Evolutionary conservation across 306 rosid species (phyloP).

Genomic region (Sechiopsis laciniata): DNA sequence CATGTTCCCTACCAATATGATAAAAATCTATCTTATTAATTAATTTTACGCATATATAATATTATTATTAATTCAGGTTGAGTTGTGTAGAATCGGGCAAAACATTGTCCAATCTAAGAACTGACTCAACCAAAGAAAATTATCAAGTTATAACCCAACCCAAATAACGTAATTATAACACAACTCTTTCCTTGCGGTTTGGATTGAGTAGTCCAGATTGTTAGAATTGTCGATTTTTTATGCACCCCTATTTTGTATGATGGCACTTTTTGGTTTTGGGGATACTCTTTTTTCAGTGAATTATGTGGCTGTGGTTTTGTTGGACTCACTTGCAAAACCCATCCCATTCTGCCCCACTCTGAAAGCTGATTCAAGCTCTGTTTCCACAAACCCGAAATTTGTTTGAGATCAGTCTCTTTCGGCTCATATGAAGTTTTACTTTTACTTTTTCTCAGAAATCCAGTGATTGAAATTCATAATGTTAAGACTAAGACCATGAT

Average conservation of each 20-base stretch:
- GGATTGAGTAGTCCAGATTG: too few species aligned
- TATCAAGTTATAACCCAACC: too few species aligned
- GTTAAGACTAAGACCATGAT: neutral
- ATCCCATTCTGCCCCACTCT: neutral
- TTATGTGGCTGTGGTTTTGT: constrained; percentile 20
- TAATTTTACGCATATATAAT: too few species aligned
- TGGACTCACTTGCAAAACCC: constrained; percentile 10
- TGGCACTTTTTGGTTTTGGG: constrained; percentile 15
- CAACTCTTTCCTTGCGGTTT: too few species aligned
- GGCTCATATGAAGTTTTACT: constrained; percentile 1
- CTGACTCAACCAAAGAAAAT: too few species aligned
- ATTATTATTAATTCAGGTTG: too few species aligned
- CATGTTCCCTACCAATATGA: too few species aligned
- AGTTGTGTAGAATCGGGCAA: too few species aligned
- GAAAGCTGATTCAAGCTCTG: constrained; percentile 12
- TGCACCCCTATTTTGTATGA: neutral
- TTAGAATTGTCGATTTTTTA: too few species aligned
- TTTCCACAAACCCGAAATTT: constrained; percentile 12
- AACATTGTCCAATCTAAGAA: too few species aligned
- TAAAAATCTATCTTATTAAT: too few species aligned
- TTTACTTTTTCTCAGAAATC: neutral
- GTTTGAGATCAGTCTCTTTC: constrained; percentile 16
- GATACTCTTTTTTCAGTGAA: constrained; percentile 10
- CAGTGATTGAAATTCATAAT: neutral
- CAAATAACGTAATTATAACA: too few species aligned